Evolutionary conservation across 2,329 filamentous ascomycete genomes (phyloP).

Genomic region (Neonectria faginata): DNA sequence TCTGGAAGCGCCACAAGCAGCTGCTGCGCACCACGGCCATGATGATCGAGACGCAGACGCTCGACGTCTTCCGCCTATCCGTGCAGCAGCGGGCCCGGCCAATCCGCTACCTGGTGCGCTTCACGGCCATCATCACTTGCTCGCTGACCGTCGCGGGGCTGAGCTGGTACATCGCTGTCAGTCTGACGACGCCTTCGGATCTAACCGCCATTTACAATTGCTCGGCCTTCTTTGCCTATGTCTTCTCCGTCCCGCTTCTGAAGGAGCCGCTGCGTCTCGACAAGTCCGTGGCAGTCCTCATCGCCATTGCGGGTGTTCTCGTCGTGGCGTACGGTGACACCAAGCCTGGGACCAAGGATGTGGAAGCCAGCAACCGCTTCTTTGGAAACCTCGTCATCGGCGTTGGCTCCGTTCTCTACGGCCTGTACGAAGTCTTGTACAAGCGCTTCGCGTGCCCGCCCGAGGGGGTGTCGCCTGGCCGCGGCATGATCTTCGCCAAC

Average conservation of each 20-base stretch:
- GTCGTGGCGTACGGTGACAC: conserved; percentile 95
- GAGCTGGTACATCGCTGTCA: conserved; percentile 96
- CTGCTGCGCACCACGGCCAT: conserved; percentile 68
- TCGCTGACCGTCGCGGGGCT: conserved; percentile 90
- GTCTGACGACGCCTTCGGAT: conserved; percentile 91
- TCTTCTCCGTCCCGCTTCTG: conserved; percentile 91
- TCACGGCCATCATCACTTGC: conserved; percentile 84
- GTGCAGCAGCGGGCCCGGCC: conserved; percentile 55
- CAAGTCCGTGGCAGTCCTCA: conserved; percentile 86
- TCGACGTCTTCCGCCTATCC: conserved; percentile 69
- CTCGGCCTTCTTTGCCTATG: conserved; percentile 98
- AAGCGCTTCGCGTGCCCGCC: conserved; percentile 94
- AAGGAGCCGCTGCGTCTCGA: conserved; percentile 85
- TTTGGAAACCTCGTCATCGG: conserved; percentile 94
- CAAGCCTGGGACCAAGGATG: conserved; percentile 54
- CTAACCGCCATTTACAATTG: conserved; percentile 99
- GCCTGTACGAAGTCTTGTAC: conserved; percentile 97
- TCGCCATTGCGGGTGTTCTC: conserved; percentile 90
- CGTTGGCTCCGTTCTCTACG: conserved; percentile 89
- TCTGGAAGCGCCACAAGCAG: conserved; percentile 77
- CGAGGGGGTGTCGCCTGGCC: conserved; percentile 83
- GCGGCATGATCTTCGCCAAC: conserved; percentile 97
- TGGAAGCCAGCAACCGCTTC: conserved; percentile 74
- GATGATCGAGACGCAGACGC: conserved; percentile 86
- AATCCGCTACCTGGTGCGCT: conserved; percentile 78